These are phyloP conservation scores for Tremella fuciformis DNA, from an alignment of 768 basidiomycete genomes.

Conservation along the genomic window DNA sequence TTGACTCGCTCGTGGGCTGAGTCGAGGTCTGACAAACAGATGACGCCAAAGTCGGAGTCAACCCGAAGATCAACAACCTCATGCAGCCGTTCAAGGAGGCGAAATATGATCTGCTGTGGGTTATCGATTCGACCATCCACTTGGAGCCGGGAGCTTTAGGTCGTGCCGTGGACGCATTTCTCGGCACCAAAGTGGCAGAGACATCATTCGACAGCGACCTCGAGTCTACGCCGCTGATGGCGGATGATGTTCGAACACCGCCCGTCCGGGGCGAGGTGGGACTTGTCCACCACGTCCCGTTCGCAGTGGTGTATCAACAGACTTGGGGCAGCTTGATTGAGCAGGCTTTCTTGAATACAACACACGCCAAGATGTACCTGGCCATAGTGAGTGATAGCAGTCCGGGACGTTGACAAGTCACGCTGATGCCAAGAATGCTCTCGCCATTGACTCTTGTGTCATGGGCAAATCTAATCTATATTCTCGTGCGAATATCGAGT, in stretches of 20 bases:
- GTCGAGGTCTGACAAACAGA: constrained; percentile 55
- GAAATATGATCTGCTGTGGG: constrained; percentile 86
- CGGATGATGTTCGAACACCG: constrained; percentile 27
- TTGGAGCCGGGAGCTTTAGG: constrained; percentile 74
- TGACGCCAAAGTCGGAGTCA: constrained; percentile 78
- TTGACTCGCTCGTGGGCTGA: background rate
- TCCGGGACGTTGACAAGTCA: background rate
- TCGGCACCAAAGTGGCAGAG: constrained; percentile 7
- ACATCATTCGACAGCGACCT: constrained; percentile 28
- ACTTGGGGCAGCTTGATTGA: constrained; percentile 79
- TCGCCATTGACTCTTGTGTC: constrained; percentile 88
- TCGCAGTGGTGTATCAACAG: constrained; percentile 68
- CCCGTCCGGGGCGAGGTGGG: constrained; percentile 57
- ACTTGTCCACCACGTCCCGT: constrained; percentile 93
- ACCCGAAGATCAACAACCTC: constrained; percentile 97
- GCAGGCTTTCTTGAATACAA: constrained; percentile 92
- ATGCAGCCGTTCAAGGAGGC: constrained; percentile 78
- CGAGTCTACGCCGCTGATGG: constrained; percentile 32
- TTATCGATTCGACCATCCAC: constrained; percentile 91
- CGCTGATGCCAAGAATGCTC: constrained; percentile 59
- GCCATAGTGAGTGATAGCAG: constrained; percentile 61
- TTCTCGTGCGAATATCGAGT: constrained; percentile 78
- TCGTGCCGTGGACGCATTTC: constrained; percentile 75
- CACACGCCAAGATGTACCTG: constrained; percentile 96
- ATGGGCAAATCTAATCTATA: constrained; percentile 96